Evolutionary conservation across 2,329 filamentous ascomycete genomes (phyloP).

Genomic region (Lecanicillium sp.): DNA sequence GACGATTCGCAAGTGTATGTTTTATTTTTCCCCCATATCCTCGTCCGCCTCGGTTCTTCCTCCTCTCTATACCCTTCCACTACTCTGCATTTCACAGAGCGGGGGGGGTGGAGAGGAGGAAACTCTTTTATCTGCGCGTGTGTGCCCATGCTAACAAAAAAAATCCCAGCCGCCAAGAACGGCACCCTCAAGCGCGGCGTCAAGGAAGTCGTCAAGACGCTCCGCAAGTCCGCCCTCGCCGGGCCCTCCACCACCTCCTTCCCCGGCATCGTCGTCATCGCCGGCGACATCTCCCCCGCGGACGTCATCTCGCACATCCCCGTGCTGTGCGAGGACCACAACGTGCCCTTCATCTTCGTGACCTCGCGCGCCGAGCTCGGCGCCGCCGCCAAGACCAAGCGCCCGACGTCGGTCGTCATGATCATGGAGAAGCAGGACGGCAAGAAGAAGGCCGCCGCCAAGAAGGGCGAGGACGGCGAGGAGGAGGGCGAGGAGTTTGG

Average conservation of each 20-base stretch:
- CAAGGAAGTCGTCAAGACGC: constrained; percentile 97
- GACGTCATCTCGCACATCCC: constrained; percentile 98
- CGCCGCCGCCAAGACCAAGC: constrained; percentile 88
- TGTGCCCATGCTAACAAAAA: background rate
- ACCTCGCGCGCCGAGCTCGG: constrained; percentile 88
- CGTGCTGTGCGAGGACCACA: constrained; percentile 96
- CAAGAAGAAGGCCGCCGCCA: constrained; percentile 38
- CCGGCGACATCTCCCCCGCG: constrained; percentile 95
- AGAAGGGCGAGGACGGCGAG: constrained; percentile 40
- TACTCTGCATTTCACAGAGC: no score
- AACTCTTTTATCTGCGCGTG: no score
- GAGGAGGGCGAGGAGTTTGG: constrained; percentile 53
- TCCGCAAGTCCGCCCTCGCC: constrained; percentile 77
- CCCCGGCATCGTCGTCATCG: constrained; percentile 80
- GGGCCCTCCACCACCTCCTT: constrained; percentile 57
- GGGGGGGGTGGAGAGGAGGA: no score
- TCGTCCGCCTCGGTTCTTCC: background rate
- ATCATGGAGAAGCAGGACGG: constrained; percentile 53
- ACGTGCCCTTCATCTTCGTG: constrained; percentile 94
- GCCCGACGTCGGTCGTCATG: constrained; percentile 96
- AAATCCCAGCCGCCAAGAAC: constrained; percentile 73
- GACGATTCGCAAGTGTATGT: constrained; percentile 50
- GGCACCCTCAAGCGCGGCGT: constrained; percentile 96
- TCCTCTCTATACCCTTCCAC: no score
- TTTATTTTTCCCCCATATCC: constrained; percentile 9